Evolutionary conservation across 495 filamentous ascomycete species (phyloP).

Genomic region (Penicillium maclennaniae): DNA sequence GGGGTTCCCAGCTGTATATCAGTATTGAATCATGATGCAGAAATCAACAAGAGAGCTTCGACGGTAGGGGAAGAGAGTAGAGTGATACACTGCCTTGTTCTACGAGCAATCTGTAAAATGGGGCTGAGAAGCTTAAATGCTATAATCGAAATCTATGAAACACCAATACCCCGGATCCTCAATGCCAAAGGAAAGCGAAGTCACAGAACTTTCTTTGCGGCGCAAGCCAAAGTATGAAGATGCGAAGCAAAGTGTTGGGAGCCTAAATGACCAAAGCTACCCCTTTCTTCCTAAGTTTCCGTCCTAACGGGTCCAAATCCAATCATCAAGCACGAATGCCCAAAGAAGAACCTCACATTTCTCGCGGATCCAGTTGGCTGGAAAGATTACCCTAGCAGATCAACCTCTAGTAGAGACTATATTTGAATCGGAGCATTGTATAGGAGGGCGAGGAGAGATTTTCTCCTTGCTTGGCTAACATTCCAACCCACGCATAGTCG

Average conservation of each 20-base stretch:
- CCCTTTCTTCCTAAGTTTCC: not conserved
- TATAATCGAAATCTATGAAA: not conserved
- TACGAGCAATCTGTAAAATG: not conserved
- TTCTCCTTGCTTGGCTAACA: slow-evolving; percentile 21
- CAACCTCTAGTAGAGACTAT: not conserved
- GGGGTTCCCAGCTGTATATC: not conserved
- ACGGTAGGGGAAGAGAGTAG: not conserved
- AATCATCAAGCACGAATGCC: not conserved
- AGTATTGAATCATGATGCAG: not conserved
- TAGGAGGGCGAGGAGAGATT: slow-evolving; percentile 1
- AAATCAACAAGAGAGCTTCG: not conserved
- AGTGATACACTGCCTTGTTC: not conserved
- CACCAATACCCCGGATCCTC: not conserved
- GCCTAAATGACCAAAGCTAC: not conserved
- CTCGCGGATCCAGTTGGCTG: not conserved
- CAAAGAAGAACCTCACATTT: slow-evolving; percentile 6
- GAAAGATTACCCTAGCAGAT: slow-evolving; percentile 3
- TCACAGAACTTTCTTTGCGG: not conserved
- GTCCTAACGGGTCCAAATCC: not conserved
- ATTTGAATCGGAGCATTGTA: slow-evolving; percentile 8
- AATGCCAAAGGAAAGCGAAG: slow-evolving; percentile 5
- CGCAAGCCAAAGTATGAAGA: slow-evolving; percentile 1
- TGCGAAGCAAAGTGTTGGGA: not conserved
- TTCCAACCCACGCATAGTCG: slow-evolving; percentile 24
- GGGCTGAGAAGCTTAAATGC: not conserved